Evolutionary conservation across 257 asterid genomes (phyloP).

Genomic region (Avicennia marina): DNA sequence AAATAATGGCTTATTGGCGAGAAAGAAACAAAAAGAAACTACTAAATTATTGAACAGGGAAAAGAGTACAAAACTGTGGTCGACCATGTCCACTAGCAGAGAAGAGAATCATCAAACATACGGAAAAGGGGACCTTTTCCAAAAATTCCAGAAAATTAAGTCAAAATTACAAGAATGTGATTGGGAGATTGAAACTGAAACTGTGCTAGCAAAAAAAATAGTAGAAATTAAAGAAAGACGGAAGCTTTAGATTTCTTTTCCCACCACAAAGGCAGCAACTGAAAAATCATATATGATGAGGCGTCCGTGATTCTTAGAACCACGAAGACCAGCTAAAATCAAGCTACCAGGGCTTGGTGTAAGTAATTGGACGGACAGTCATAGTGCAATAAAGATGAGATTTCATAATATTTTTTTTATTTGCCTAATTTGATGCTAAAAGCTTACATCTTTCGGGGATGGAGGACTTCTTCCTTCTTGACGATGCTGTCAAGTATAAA

Average conservation of each 20-base stretch:
- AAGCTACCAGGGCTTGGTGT: too few species aligned
- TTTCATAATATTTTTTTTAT: too few species aligned
- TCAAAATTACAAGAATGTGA: slow-evolving; percentile 8
- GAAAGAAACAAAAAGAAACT: slow-evolving; percentile 16
- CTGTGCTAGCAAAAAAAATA: not conserved
- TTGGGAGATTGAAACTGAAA: not conserved
- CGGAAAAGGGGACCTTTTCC: not conserved
- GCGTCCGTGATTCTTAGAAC: too few species aligned
- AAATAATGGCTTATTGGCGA: slow-evolving; percentile 15
- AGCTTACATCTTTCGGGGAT: too few species aligned
- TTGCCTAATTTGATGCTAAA: too few species aligned
- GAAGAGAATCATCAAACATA: slow-evolving; percentile 20
- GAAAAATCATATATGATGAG: too few species aligned
- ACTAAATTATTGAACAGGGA: slow-evolving; percentile 15
- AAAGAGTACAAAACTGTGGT: slow-evolving; percentile 20
- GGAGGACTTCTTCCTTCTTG: too few species aligned
- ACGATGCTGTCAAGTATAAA: too few species aligned
- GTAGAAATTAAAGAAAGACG: not conserved
- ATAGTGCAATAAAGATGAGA: too few species aligned
- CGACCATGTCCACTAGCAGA: slow-evolving; percentile 15
- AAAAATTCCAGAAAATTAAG: not conserved
- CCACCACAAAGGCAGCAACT: too few species aligned
- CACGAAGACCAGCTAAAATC: too few species aligned
- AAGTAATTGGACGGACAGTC: too few species aligned
- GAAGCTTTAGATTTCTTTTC: not conserved